phyloP scores from a whole-genome alignment of 352 stramenopile species.

The Globisporangium splendens region DNA sequence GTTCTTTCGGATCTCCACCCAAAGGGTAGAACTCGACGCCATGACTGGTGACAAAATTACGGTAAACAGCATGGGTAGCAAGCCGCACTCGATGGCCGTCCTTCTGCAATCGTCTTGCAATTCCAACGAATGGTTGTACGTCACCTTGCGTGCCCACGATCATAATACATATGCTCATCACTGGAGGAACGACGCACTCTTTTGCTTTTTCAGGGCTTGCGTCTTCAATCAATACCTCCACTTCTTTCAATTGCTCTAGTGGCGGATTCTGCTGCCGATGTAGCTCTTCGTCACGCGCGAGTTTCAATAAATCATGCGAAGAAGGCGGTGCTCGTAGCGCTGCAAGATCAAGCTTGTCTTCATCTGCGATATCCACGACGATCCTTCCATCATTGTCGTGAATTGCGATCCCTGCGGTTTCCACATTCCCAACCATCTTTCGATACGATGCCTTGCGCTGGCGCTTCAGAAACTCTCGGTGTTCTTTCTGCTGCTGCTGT shows the following conservation, averaged over 20 bases:
- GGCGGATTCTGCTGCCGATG: background rate
- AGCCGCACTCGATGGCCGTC: slow-evolving; percentile 90
- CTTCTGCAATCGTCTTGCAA: slow-evolving; percentile 80
- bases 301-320: slow-evolving; percentile 5
- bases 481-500: background rate
- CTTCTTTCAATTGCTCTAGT: background rate
- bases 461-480: background rate
- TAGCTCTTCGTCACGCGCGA: slow-evolving; percentile 2
- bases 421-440: slow-evolving; percentile 3
- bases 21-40: slow-evolving; percentile 80
- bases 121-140: slow-evolving; percentile 86
- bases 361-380: slow-evolving; percentile 11
- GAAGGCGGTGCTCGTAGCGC: slow-evolving; percentile 5
- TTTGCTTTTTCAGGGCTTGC: background rate
- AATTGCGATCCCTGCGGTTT: slow-evolving; percentile 11
- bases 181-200: background rate
- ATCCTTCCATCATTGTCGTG: slow-evolving; percentile 12
- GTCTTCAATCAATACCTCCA: background rate
- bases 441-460: background rate
- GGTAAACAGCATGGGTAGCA: slow-evolving; percentile 87
- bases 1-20: slow-evolving; percentile 66
- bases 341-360: slow-evolving; percentile 11
- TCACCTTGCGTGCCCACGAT: too few relatives aligned
- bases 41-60: slow-evolving; percentile 71
- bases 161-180: slow-evolving; percentile 30